Base-by-base conservation (phyloP, 495 filamentous ascomycete genomes). In the Aspergillus baeticus region DNA sequence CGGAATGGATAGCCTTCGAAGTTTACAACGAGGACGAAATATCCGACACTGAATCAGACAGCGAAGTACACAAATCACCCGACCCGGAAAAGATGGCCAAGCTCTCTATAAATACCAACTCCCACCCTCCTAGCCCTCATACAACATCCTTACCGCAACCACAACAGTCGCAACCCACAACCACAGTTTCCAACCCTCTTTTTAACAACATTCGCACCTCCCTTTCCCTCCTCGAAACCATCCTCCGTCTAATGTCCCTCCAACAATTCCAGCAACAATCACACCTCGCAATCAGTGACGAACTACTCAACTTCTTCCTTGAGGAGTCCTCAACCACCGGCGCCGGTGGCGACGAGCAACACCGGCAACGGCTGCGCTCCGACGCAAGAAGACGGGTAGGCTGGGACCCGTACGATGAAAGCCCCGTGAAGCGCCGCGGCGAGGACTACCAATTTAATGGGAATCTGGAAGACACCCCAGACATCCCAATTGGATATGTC, bases 181-280 rank as follows among this genome's bases (percentile, higher is more conserved):
- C 67, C n/a, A 74, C 75, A 36, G 63, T 72, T 46, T 65, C 71
- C 36, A 70, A 77, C 48, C 71, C 69, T 3, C 63, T 69, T 3
- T 75, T 71, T 64, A 73, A 76, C 57, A 72, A 76, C 26, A 86
- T 96, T 50, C 84, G 85, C 13, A 92, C 92, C 13, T 93, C 89
- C 0, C 84, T 99, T 7, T 98, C 94, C 8, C 85, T 97, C 44
- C 84, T 99, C 18, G 95, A 99, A 70, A 95, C 91, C 71, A 79
- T 98, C 37, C 84, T 99, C 53, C 92, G 95, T 52, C 84, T 99
- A 20, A 89, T 88, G 7, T 88, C 91, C 41, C 81, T 98, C n/a
- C 94, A 98, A 69, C 92, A 98, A 76, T 96, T 94, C 71, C 90
- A 96, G 65, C 95, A 99, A 81, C 81, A 86, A 38, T 90, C 91